Percentiles rank a stretch among this genome's conserved stretches.
Conservation (phyloP, 805 yeast genomes). For the Saturnispora galanensis region DNA sequence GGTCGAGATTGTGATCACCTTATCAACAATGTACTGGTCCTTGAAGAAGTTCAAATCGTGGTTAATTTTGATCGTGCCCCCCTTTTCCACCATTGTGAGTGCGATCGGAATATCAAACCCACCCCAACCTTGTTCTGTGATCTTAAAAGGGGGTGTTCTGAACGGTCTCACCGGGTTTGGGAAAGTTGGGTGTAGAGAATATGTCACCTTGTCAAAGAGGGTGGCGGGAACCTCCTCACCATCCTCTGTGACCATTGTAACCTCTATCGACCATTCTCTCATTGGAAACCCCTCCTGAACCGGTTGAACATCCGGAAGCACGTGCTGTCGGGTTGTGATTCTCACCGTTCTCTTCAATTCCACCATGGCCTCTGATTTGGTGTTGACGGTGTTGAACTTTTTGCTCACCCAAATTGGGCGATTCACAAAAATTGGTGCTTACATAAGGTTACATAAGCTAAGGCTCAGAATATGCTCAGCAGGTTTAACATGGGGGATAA, state of each 20-base stretch:
- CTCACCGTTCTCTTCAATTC: conserved; percentile 79
- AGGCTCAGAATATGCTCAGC: too few species aligned
- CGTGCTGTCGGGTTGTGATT: conserved; percentile 76
- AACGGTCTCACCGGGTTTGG: conserved; percentile 75
- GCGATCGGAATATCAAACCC: conserved; percentile 85
- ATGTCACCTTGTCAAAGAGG: conserved; percentile 85
- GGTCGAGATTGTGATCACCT: conserved; percentile 64
- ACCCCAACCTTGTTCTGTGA: conserved; percentile 97
- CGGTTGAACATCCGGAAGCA: conserved; percentile 70
- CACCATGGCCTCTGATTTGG: conserved; percentile 18
- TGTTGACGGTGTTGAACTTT: too few species aligned
- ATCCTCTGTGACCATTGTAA: conserved; percentile 62
- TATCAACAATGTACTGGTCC: conserved; percentile 70
- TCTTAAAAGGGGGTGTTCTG: conserved; percentile 75
- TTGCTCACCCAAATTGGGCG: too few species aligned
- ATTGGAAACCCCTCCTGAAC: conserved; percentile 88
- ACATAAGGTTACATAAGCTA: too few species aligned
- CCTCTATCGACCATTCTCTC: conserved; percentile 85
- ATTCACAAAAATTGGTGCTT: too few species aligned
- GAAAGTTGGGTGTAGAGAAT: conserved; percentile 91
- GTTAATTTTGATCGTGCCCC: conserved; percentile 76
- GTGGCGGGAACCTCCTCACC: conserved; percentile 82
- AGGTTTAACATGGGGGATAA: too few species aligned
- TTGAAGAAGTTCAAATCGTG: conserved; percentile 85
- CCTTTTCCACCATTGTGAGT: conserved; percentile 68